Evolutionary conservation across 345 rosid genomes (phyloP).

Genomic region (Hirschfeldia incana): DNA sequence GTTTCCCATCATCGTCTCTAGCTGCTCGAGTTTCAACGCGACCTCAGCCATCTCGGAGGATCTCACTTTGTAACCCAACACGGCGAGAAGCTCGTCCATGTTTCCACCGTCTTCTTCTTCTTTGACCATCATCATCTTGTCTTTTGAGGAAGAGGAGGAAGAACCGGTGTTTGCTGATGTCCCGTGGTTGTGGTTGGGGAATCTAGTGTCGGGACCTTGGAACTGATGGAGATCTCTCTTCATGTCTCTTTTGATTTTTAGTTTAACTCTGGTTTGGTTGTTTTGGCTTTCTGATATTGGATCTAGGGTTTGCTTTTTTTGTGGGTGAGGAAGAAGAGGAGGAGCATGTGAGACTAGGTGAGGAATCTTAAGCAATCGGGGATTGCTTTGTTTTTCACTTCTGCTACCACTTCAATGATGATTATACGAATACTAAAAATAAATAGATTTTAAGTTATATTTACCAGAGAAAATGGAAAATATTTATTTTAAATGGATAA

Average conservation of each 20-base stretch:
- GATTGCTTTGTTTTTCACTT: slow-evolving; percentile 46
- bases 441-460: not conserved
- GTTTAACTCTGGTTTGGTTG: not conserved
- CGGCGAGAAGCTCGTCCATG: slow-evolving; percentile 75
- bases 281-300: slow-evolving; percentile 13
- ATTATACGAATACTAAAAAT: not conserved
- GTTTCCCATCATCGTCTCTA: slow-evolving; percentile 65
- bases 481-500: not conserved
- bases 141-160: slow-evolving; percentile 6
- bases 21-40: slow-evolving; percentile 76
- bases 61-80: slow-evolving; percentile 70
- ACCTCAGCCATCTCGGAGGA: slow-evolving; percentile 89
- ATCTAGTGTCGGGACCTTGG: slow-evolving; percentile 29
- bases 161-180: slow-evolving; percentile 8
- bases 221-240: slow-evolving; percentile 55
- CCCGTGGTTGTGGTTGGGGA: slow-evolving; percentile 4
- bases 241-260: slow-evolving; percentile 33
- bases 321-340: slow-evolving; percentile 32
- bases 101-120: slow-evolving; percentile 49
- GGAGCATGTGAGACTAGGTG: slow-evolving; percentile 31
- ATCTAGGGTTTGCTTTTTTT: slow-evolving; percentile 11
- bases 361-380: slow-evolving; percentile 50
- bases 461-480: not conserved
- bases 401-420: slow-evolving; percentile 51
- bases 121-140: slow-evolving; percentile 53